A percentile compares a stretch with the other conserved stretches of the same genome.
Conservation (phyloP, 176 grass and related monocot genomes). For the Musa troglodytarum region DNA sequence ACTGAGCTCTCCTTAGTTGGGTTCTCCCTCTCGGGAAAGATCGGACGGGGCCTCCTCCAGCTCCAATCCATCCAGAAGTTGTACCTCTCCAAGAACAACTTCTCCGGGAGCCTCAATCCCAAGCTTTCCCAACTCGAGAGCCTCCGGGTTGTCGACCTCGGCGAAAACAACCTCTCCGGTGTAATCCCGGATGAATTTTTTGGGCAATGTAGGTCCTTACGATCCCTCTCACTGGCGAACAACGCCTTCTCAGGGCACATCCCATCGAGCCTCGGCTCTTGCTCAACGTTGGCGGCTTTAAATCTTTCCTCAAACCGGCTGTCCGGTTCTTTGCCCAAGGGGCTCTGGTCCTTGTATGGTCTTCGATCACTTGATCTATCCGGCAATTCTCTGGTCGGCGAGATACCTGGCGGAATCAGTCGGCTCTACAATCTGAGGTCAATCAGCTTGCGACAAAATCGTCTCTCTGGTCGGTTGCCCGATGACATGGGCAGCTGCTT, state of each 20-base stretch:
- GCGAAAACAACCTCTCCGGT: conserved; percentile 53
- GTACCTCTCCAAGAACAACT: conserved; percentile 58
- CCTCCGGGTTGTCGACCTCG: conserved; percentile 58
- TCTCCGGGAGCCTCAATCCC: conserved; percentile 43
- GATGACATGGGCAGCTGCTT: conserved; percentile 49
- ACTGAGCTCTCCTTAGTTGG: conserved; percentile 38
- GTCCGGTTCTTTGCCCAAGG: conserved; percentile 41
- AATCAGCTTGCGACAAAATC: conserved; percentile 56
- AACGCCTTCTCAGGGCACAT: conserved; percentile 63
- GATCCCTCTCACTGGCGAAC: conserved; percentile 39
- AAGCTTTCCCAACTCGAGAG: conserved; percentile 40
- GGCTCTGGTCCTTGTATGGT: conserved; percentile 60
- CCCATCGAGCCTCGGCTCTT: conserved; percentile 39
- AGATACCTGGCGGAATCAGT: conserved; percentile 46
- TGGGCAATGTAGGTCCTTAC: conserved; percentile 58
- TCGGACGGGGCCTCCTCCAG: conserved; percentile 73
- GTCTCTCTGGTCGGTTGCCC: conserved; percentile 63
- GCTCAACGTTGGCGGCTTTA: conserved; percentile 52
- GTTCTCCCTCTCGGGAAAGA: conserved; percentile 62
- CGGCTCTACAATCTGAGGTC: conserved; percentile 36
- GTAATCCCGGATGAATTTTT: conserved; percentile 55
- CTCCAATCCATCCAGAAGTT: conserved; percentile 53
- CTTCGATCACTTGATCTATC: conserved; percentile 82
- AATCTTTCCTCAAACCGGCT: conserved; percentile 82
- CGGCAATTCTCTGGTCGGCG: conserved; percentile 49